A percentile compares a stretch with the other conserved stretches of the same genome.
Evolutionary conservation across 2,329 filamentous ascomycete genomes (phyloP).

Genomic region (Ploettnerulaceae sp.): DNA sequence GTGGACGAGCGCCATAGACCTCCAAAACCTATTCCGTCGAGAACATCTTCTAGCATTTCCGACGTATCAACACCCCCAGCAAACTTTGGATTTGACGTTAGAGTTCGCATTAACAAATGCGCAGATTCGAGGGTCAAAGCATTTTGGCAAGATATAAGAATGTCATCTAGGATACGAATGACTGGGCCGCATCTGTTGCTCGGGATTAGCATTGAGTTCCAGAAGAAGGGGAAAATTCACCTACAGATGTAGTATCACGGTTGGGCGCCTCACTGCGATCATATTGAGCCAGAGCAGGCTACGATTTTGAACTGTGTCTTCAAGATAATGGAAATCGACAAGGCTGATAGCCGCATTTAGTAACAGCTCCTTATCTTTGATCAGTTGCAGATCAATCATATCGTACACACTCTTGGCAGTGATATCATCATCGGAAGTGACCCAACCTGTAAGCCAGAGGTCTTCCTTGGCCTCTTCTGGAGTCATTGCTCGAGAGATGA

Average conservation of each 20-base stretch:
- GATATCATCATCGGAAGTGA: conserved; percentile 40
- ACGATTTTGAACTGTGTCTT: conserved; percentile 56
- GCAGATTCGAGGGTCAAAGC: conserved; percentile 54
- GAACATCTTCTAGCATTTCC: conserved; percentile 45
- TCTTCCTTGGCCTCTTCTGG: conserved; percentile 58
- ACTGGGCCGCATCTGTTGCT: conserved; percentile 49
- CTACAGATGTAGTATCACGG: conserved; percentile 55
- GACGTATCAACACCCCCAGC: conserved; percentile 44
- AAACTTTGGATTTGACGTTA: conserved; percentile 52
- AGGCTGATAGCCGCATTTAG: conserved; percentile 59
- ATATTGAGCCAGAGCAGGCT: conserved; percentile 56
- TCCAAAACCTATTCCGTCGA: conserved; percentile 58
- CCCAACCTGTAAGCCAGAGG: conserved; percentile 55
- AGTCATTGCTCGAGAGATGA: conserved; percentile 52
- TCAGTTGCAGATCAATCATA: conserved; percentile 40
- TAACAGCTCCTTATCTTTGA: conserved; percentile 58
- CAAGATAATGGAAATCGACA: conserved; percentile 61
- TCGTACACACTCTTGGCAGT: conserved; percentile 38
- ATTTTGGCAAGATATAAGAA: conserved; percentile 57
- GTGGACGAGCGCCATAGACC: conserved; percentile 51
- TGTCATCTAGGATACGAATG: conserved; percentile 53
- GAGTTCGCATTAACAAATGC: conserved; percentile 53
- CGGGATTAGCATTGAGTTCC: conserved; percentile 16
- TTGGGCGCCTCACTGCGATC: conserved; percentile 49
- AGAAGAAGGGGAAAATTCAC: conserved; percentile 26